Evolutionary conservation across 2,329 filamentous ascomycete genomes (phyloP).

Genomic region (Neonectria sp.): DNA sequence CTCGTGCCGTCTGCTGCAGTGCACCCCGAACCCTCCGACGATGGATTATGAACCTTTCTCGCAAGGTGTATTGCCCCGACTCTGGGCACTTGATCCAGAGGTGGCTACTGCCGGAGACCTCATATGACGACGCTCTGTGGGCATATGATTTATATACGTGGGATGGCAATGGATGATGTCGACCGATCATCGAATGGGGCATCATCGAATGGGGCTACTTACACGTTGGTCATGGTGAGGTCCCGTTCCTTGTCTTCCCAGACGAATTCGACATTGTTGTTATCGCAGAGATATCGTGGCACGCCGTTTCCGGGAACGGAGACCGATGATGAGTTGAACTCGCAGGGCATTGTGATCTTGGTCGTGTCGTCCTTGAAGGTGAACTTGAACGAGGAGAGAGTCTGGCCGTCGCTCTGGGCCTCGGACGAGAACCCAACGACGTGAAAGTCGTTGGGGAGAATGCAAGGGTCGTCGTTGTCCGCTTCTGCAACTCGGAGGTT

Average conservation of each 20-base stretch:
- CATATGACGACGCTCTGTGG: slow-evolving; percentile 47
- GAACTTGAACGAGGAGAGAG: slow-evolving; percentile 56
- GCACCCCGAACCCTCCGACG: background rate
- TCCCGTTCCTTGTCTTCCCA: slow-evolving; percentile 49
- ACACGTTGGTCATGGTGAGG: slow-evolving; percentile 59
- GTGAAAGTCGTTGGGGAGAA: slow-evolving; percentile 56
- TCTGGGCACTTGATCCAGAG: slow-evolving; percentile 41
- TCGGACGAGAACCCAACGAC: slow-evolving; percentile 56
- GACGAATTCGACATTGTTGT: slow-evolving; percentile 60
- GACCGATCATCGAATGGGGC: background rate
- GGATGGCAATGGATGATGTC: background rate
- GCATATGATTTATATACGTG: slow-evolving; percentile 15
- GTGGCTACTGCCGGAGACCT: slow-evolving; percentile 49
- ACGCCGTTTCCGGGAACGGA: slow-evolving; percentile 44
- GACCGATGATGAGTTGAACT: slow-evolving; percentile 59
- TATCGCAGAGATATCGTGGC: slow-evolving; percentile 60
- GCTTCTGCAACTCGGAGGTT: slow-evolving; percentile 45
- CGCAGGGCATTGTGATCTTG: slow-evolving; percentile 58
- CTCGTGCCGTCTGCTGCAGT: too few relatives aligned
- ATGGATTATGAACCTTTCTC: background rate
- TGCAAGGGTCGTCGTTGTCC: slow-evolving; percentile 49
- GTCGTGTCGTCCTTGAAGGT: slow-evolving; percentile 59
- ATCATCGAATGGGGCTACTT: slow-evolving; percentile 35
- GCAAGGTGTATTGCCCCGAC: slow-evolving; percentile 9
- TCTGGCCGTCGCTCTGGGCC: slow-evolving; percentile 53